These are phyloP conservation scores for Rhizopogon vulgaris DNA, from an alignment of 768 basidiomycete genomes.

Conservation along the genomic window DNA sequence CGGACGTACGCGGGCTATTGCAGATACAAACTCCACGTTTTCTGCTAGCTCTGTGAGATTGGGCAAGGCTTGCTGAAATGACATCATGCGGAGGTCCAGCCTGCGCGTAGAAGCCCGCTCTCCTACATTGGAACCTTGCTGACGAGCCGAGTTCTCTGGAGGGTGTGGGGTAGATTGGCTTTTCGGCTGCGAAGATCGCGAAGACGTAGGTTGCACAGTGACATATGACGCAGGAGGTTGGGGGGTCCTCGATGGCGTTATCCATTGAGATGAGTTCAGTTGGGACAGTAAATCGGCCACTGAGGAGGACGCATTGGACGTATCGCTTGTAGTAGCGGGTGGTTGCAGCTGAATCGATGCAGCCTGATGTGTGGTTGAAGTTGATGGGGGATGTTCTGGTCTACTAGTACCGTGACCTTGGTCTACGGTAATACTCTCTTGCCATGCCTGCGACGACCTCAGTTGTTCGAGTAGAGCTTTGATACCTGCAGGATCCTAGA, in stretches of 20 bases:
- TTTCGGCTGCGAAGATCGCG: slow-evolving; percentile 4
- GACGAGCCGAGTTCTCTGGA: slow-evolving; percentile 5
- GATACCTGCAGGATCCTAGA: slow-evolving; percentile 60
- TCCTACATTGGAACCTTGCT: background rate
- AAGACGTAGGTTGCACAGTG: slow-evolving; percentile 7
- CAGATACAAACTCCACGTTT: slow-evolving; percentile 43
- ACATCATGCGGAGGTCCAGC: slow-evolving; percentile 40
- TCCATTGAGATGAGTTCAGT: too few relatives aligned
- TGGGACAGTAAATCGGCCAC: slow-evolving; percentile 44
- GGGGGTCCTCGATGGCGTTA: slow-evolving; percentile 5
- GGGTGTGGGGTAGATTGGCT: slow-evolving; percentile 5
- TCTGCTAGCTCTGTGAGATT: slow-evolving; percentile 54
- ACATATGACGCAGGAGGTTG: slow-evolving; percentile 4
- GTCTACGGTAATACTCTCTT: slow-evolving; percentile 34
- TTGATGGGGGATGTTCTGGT: background rate
- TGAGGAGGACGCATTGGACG: slow-evolving; percentile 25
- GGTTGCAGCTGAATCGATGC: slow-evolving; percentile 6
- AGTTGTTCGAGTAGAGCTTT: slow-evolving; percentile 72
- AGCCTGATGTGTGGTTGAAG: slow-evolving; percentile 2
- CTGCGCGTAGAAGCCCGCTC: slow-evolving; percentile 3
- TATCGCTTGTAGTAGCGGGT: background rate
- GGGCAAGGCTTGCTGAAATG: slow-evolving; percentile 70
- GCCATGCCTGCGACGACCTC: slow-evolving; percentile 65
- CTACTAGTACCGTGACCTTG: background rate
- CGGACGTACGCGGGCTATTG: slow-evolving; percentile 41